phyloP scores from a whole-genome alignment of 495 filamentous ascomycete species.

The Cairneyella variabilis region DNA sequence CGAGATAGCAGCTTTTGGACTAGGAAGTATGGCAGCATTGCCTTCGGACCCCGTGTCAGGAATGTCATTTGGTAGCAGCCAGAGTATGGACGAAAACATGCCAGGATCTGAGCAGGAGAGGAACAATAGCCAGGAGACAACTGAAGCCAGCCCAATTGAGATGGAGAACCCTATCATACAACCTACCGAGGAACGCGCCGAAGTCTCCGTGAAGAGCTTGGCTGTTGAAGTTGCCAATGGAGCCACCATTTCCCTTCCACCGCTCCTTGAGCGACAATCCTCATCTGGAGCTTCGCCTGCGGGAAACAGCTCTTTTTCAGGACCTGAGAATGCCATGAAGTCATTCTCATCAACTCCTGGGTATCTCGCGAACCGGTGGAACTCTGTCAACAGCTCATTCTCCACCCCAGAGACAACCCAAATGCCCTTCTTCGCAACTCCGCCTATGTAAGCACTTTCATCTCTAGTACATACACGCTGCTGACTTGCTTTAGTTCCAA shows the following conservation, averaged over 20 bases:
- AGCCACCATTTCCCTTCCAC: not conserved
- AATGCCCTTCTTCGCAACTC: slow-evolving; percentile 11
- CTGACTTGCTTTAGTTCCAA: slow-evolving; percentile 7
- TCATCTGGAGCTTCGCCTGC: not conserved
- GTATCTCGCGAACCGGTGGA: slow-evolving; percentile 29
- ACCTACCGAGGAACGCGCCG: not conserved
- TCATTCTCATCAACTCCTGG: slow-evolving; percentile 27
- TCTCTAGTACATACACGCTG: not conserved
- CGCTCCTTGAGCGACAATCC: not conserved
- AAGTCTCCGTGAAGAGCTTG: not conserved
- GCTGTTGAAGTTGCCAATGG: not conserved
- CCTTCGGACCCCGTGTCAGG: slow-evolving; percentile 22
- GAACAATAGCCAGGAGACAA: slow-evolving; percentile 8
- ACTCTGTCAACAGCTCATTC: slow-evolving; percentile 20
- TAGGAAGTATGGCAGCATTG: slow-evolving; percentile 25
- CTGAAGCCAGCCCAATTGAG: not conserved
- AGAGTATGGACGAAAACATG: not conserved
- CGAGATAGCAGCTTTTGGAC: slow-evolving; percentile 60
- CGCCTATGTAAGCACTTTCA: slow-evolving; percentile 29
- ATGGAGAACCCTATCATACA: not conserved
- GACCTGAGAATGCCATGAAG: slow-evolving; percentile 12
- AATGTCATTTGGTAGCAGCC: slow-evolving; percentile 13
- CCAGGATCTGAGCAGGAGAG: slow-evolving; percentile 9
- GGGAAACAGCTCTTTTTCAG: slow-evolving; percentile 5
- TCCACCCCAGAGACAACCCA: slow-evolving; percentile 21